A percentile compares a stretch with the other conserved stretches of the same genome.
phyloP scores from a whole-genome alignment of 1,139 yeast species.

The Arxiozyma slooffiae region DNA sequence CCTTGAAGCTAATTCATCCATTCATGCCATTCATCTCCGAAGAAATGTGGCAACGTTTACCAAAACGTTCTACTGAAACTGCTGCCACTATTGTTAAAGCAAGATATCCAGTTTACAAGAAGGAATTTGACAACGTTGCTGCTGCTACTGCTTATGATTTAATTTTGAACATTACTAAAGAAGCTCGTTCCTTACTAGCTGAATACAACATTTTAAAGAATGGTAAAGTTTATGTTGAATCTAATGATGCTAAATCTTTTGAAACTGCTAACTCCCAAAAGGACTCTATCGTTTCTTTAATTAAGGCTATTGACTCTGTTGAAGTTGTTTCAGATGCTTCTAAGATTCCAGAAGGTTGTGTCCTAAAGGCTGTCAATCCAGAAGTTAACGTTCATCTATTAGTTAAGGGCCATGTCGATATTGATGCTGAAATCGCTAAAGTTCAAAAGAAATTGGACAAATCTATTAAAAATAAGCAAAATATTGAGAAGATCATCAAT shows the following conservation, averaged over 20 bases:
- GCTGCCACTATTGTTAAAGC: conserved; percentile 72
- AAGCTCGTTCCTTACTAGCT: conserved; percentile 83
- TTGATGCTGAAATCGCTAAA: conserved; percentile 81
- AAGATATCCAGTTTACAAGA: conserved; percentile 57
- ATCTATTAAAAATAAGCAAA: conserved; percentile 39
- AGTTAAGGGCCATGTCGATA: conserved; percentile 89
- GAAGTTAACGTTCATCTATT: conserved; percentile 78
- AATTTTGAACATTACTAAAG: conserved; percentile 77
- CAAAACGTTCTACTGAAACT: conserved; percentile 67
- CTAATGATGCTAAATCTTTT: conserved; percentile 40
- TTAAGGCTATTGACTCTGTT: conserved; percentile 77
- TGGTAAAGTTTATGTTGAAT: conserved; percentile 76
- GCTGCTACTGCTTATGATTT: conserved; percentile 71
- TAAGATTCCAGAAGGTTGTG: conserved; percentile 80
- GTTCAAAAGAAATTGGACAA: conserved; percentile 65
- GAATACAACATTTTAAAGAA: conserved; percentile 83
- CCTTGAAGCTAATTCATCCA: conserved; percentile 88
- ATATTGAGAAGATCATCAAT: conserved; percentile 50
- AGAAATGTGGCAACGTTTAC: conserved; percentile 98
- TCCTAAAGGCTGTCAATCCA: conserved; percentile 69
- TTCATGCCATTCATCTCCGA: conserved; percentile 96
- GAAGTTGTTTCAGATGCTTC: conserved; percentile 47
- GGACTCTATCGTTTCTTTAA: conserved; percentile 77
- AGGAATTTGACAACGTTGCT: conserved; percentile 50
- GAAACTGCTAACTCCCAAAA: conserved; percentile 58